A percentile compares a stretch with the other conserved stretches of the same genome.
Evolutionary conservation across 1,284 basidiomycete genomes (phyloP).

Genomic region (Cystobasidium slooffiae): DNA sequence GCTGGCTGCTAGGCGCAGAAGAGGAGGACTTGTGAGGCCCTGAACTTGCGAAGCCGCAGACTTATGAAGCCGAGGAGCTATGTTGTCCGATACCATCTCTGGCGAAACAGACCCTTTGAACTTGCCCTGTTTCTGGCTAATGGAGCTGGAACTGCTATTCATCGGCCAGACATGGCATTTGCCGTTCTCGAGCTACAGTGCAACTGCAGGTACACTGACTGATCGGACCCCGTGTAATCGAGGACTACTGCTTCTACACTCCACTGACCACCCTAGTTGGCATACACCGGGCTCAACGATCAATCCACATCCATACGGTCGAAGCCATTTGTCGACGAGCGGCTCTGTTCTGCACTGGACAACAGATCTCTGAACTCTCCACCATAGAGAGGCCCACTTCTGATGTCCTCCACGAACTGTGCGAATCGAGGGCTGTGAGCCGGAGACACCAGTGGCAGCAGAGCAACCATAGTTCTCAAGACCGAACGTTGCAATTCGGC

Average conservation of each 20-base stretch:
- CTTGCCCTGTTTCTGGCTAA: no score
- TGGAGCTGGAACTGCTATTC: no score
- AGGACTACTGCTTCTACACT: no score
- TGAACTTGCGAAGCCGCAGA: background rate
- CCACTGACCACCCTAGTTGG: no score
- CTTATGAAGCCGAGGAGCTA: no score
- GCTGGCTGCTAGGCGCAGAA: slow-evolving; percentile 83
- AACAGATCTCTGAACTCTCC: slow-evolving; percentile 34
- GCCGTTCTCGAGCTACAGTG: no score
- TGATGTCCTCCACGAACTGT: slow-evolving; percentile 10
- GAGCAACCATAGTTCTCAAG: slow-evolving; percentile 54
- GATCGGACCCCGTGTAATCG: no score
- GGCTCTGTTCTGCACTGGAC: slow-evolving; percentile 24
- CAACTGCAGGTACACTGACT: no score
- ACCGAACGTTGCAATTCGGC: slow-evolving; percentile 59
- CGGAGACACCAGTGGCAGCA: slow-evolving; percentile 45
- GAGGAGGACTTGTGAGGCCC: slow-evolving; percentile 46
- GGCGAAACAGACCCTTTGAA: no score
- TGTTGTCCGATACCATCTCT: no score
- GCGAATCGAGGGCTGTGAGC: slow-evolving; percentile 19
- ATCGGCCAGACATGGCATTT: no score
- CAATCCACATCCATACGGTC: slow-evolving; percentile 39
- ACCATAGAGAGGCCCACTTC: slow-evolving; percentile 16
- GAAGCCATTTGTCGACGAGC: slow-evolving; percentile 5
- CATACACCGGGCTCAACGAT: no score